Conservation (phyloP, 768 basidiomycete species). For the Boletus subcaerulescens region DNA sequence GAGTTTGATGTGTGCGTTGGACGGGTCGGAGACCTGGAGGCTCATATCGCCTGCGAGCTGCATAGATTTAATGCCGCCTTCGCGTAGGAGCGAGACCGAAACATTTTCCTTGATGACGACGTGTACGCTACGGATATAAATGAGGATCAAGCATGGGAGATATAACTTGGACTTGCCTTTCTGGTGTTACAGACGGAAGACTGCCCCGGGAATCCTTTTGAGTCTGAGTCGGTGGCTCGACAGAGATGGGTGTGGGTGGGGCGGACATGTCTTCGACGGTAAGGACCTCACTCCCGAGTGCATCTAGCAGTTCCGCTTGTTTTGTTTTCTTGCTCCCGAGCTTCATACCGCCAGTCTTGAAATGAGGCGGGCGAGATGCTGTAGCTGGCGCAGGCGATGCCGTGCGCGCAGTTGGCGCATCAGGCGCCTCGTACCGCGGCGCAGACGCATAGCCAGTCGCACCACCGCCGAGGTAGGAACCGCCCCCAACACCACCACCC, state of each 20-base stretch:
- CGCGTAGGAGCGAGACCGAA: constrained; percentile 76
- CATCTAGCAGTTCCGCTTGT: constrained; percentile 84
- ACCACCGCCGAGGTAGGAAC: constrained; percentile 65
- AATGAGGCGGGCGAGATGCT: constrained; percentile 65
- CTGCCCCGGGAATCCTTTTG: constrained; percentile 56
- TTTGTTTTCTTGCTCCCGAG: constrained; percentile 89
- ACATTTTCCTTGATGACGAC: constrained; percentile 81
- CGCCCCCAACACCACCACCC: constrained; percentile 41
- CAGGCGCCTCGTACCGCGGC: constrained; percentile 67
- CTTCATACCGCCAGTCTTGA: constrained; percentile 97
- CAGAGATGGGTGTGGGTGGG: constrained; percentile 48
- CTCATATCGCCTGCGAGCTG: constrained; percentile 96
- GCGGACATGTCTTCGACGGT: constrained; percentile 50
- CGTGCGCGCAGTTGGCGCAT: constrained; percentile 43
- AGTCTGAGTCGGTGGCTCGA: constrained; percentile 42
- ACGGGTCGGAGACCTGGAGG: constrained; percentile 75
- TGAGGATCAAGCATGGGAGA: not conserved
- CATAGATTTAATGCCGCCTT: constrained; percentile 87
- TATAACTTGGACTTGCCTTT: constrained; percentile 51
- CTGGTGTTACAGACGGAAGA: constrained; percentile 69
- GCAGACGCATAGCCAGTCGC: constrained; percentile 69
- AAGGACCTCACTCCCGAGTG: constrained; percentile 75
- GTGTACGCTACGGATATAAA: constrained; percentile 63
- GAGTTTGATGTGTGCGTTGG: constrained; percentile 69
- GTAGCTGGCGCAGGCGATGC: constrained; percentile 45